Percentiles rank a stretch among this genome's conserved stretches.
phyloP scores from a whole-genome alignment of 2,329 filamentous ascomycete species.

The Aureobasidium zeae region DNA sequence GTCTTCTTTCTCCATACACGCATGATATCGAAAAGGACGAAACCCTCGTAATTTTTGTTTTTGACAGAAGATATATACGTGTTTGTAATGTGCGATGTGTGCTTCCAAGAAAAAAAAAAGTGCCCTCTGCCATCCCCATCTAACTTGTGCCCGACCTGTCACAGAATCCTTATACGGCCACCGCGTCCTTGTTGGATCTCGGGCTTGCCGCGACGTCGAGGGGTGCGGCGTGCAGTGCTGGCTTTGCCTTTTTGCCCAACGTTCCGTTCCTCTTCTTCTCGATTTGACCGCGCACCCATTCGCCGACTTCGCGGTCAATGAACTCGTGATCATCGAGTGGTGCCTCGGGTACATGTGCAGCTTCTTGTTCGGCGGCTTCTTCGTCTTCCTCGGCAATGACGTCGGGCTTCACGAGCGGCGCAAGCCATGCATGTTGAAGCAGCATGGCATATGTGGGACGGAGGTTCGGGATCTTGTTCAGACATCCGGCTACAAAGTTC shows the following conservation, averaged over 20 bases:
- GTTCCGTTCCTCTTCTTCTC: slow-evolving; percentile 54
- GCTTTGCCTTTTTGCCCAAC: slow-evolving; percentile 51
- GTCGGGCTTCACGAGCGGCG: slow-evolving; percentile 63
- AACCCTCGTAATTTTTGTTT: neutral
- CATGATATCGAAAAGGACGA: neutral
- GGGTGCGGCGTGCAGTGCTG: slow-evolving; percentile 79
- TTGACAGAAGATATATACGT: neutral
- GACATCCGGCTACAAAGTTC: slow-evolving; percentile 78
- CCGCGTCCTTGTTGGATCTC: slow-evolving; percentile 4
- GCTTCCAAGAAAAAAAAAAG: too few relatives aligned
- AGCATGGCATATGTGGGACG: slow-evolving; percentile 92
- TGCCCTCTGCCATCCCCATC: too few relatives aligned
- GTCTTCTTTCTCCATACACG: slow-evolving; percentile 3
- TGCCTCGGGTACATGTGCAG: slow-evolving; percentile 22
- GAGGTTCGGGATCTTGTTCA: slow-evolving; percentile 85
- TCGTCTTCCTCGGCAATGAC: slow-evolving; percentile 64
- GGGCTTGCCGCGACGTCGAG: slow-evolving; percentile 48
- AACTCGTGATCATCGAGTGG: slow-evolving; percentile 23
- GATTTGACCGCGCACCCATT: slow-evolving; percentile 70
- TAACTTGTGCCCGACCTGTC: neutral
- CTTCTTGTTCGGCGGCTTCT: slow-evolving; percentile 36
- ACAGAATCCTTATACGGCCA: slow-evolving; percentile 4
- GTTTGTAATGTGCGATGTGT: neutral
- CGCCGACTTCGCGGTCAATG: slow-evolving; percentile 72
- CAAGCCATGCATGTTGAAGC: slow-evolving; percentile 81